A percentile compares a stretch with the other conserved stretches of the same genome.
Evolutionary conservation across 1,284 basidiomycete genomes (phyloP).

Genomic region (Omphalotus olearius): DNA sequence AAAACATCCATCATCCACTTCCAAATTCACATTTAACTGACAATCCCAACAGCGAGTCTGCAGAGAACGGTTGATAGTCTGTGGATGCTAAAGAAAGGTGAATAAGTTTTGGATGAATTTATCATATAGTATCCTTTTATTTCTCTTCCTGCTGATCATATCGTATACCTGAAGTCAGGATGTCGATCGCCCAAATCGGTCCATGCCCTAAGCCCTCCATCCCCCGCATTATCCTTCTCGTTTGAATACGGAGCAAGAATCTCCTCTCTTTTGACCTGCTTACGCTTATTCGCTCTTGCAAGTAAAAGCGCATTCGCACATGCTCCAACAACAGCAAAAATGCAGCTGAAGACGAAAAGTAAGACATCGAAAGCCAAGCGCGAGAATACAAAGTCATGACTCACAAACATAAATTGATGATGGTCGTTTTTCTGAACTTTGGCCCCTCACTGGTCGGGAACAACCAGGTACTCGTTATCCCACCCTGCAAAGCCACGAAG

Average conservation of each 20-base stretch:
- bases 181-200: conserved; percentile 32
- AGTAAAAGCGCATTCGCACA: conserved; percentile 26
- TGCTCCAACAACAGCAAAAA: conserved; percentile 23
- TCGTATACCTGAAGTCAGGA: conserved; percentile 27
- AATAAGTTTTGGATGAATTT: too few relatives aligned
- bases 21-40: too few relatives aligned
- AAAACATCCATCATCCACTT: too few relatives aligned
- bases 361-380: not conserved
- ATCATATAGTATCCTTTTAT: not conserved
- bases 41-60: too few relatives aligned
- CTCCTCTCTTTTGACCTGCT: conserved; percentile 21
- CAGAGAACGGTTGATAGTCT: too few relatives aligned
- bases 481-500: conserved; percentile 23
- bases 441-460: conserved; percentile 34
- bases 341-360: conserved; percentile 17
- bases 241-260: conserved; percentile 28
- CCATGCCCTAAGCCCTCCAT: conserved; percentile 28
- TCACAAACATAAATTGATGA: conserved; percentile 32
- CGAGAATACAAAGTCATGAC: conserved; percentile 14
- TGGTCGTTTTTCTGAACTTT: conserved; percentile 30
- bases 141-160: not conserved
- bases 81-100: too few relatives aligned
- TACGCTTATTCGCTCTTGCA: conserved; percentile 24
- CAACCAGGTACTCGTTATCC: conserved; percentile 36
- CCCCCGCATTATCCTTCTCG: conserved; percentile 18